A percentile compares a stretch with the other conserved stretches of the same genome.
phyloP scores from a whole-genome alignment of 73 alveolate genomes.

The Paramecium sonneborni region DNA sequence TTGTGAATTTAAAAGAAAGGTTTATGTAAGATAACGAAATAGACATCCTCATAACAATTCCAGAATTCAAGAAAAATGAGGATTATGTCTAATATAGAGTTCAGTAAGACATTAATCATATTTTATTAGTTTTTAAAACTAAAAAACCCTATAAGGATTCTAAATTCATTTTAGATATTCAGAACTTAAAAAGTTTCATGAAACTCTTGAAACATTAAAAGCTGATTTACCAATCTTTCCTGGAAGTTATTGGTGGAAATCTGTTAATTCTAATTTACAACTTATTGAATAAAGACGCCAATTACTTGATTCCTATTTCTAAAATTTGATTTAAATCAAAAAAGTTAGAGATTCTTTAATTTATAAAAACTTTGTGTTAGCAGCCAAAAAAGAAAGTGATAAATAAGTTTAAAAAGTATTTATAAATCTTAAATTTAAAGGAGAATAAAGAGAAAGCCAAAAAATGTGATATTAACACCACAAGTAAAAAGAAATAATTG shows the following conservation, averaged over 20 bases:
- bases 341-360: background rate
- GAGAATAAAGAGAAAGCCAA: background rate
- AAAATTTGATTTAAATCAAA: background rate
- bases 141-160: background rate
- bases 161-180: background rate
- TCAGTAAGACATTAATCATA: background rate
- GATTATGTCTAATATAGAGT: slow-evolving; percentile 1
- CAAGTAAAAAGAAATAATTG: background rate
- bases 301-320: background rate
- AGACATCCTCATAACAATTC: slow-evolving; percentile 12
- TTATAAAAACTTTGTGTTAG: slow-evolving; percentile 10
- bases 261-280: background rate
- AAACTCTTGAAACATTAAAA: slow-evolving; percentile 30
- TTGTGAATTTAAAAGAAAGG: background rate
- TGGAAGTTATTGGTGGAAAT: slow-evolving; percentile 30
- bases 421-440: background rate
- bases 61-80: background rate
- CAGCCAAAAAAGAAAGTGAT: slow-evolving; percentile 16
- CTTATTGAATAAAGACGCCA: background rate
- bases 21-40: slow-evolving; percentile 19
- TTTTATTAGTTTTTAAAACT: background rate
- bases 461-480: background rate
- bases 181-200: slow-evolving; percentile 20
- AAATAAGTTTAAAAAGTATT: background rate
- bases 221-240: background rate